Conservation (phyloP, 2,329 filamentous ascomycete genomes). For the Tolypocladium cylindrosporum region DNA sequence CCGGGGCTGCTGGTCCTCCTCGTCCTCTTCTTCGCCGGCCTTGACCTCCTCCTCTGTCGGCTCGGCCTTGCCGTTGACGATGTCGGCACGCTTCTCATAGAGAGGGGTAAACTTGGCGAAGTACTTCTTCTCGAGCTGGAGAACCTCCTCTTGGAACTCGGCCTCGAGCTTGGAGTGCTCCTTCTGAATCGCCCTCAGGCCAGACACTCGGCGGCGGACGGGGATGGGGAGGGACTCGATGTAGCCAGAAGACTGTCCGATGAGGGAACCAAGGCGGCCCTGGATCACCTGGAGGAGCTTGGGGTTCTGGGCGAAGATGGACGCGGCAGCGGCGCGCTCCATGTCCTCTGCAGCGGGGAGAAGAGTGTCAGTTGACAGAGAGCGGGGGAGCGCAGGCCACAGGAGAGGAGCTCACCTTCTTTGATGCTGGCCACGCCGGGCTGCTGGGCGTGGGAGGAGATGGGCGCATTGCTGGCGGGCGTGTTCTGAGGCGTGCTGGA, state of each 20-base stretch:
- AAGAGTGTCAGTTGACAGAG: constrained; percentile 8
- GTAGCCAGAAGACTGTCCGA: constrained; percentile 93
- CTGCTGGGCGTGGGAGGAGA: constrained; percentile 94
- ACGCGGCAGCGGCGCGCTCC: constrained; percentile 77
- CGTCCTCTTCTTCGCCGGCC: constrained; percentile 71
- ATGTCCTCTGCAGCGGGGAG: constrained; percentile 61
- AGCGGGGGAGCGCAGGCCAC: neutral
- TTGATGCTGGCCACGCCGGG: constrained; percentile 91
- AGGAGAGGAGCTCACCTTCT: constrained; percentile 60
- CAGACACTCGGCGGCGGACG: constrained; percentile 87
- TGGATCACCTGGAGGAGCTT: constrained; percentile 95
- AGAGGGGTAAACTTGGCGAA: constrained; percentile 97
- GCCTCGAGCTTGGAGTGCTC: constrained; percentile 97
- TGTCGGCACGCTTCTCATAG: constrained; percentile 88
- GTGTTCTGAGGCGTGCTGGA: constrained; percentile 95
- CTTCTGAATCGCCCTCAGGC: constrained; percentile 96
- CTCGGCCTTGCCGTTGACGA: constrained; percentile 80
- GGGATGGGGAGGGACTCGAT: constrained; percentile 87
- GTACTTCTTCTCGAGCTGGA: constrained; percentile 98
- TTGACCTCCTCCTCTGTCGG: constrained; percentile 81
- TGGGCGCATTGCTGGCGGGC: constrained; percentile 87
- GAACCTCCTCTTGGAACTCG: constrained; percentile 96
- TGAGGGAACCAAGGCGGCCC: constrained; percentile 84
- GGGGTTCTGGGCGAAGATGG: constrained; percentile 92
- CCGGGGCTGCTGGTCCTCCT: constrained; percentile 63